These are phyloP conservation scores for Rhazya stricta DNA, from an alignment of 257 asterid genomes.

Conservation along the genomic window DNA sequence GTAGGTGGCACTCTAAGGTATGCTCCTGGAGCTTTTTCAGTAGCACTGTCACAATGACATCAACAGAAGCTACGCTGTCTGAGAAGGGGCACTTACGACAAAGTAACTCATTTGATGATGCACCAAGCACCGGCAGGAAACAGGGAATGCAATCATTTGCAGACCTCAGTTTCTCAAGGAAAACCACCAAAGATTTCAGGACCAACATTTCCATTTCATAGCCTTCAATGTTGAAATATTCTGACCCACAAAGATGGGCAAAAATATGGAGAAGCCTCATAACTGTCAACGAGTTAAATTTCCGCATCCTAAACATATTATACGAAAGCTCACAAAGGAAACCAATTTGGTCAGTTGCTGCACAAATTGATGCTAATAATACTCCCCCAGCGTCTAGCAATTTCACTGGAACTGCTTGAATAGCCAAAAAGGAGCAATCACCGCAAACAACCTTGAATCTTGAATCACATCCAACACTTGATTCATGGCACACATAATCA, in stretches of 20 bases:
- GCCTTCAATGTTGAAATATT: conserved; percentile 47
- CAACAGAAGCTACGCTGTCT: conserved; percentile 49
- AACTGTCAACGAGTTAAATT: conserved; percentile 31
- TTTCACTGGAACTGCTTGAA: conserved; percentile 47
- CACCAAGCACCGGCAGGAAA: conserved; percentile 24
- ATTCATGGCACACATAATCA: conserved; percentile 33
- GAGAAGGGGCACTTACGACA: conserved; percentile 64
- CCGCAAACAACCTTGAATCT: conserved; percentile 33
- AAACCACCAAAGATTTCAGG: conserved; percentile 61
- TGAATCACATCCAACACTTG: conserved; percentile 25
- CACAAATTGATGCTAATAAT: conserved; percentile 68
- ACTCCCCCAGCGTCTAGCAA: conserved; percentile 56
- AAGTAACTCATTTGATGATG: conserved; percentile 28
- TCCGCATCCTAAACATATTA: conserved; percentile 46
- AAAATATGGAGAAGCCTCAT: conserved; percentile 70
- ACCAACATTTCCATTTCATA: conserved; percentile 52
- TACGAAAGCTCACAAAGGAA: conserved; percentile 74
- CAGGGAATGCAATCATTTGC: conserved; percentile 24
- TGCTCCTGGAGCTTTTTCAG: conserved; percentile 53
- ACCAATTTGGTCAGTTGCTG: conserved; percentile 59
- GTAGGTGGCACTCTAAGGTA: conserved; percentile 26
- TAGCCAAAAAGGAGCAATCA: conserved; percentile 36
- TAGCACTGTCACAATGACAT: conserved; percentile 46
- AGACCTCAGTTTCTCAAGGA: conserved; percentile 48
- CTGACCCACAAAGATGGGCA: conserved; percentile 61